Conservation (phyloP, 106 monocot species). For the Allium fistulosum region DNA sequence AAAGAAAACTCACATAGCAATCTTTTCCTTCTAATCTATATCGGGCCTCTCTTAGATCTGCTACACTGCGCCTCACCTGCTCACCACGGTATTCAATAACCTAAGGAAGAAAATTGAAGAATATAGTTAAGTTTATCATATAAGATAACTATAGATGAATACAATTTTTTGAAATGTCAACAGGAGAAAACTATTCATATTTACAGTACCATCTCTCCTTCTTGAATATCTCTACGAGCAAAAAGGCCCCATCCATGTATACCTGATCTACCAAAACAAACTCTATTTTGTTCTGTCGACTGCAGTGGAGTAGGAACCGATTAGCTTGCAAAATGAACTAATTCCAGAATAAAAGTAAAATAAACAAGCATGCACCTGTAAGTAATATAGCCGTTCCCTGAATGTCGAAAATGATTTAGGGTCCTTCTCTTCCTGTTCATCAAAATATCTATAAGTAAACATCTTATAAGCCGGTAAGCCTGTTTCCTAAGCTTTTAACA, state of each 20-base stretch:
- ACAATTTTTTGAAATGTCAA: background rate
- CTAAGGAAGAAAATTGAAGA: constrained; percentile 14
- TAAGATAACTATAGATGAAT: background rate
- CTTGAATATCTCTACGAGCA: constrained; percentile 84
- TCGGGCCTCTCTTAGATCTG: constrained; percentile 73
- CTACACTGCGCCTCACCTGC: constrained; percentile 81
- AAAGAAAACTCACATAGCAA: constrained; percentile 70
- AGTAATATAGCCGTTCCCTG: constrained; percentile 61
- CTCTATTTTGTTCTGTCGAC: constrained; percentile 72
- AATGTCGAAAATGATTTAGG: constrained; percentile 63
- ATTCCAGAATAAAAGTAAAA: background rate
- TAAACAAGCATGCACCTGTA: constrained; percentile 37
- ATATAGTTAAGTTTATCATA: too few species aligned
- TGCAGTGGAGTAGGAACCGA: constrained; percentile 18
- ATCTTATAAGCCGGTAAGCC: too few species aligned
- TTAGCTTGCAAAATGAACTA: constrained; percentile 2
- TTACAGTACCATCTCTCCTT: constrained; percentile 82
- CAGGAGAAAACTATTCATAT: background rate
- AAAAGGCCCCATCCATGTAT: constrained; percentile 99
- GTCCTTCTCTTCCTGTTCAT: constrained; percentile 48
- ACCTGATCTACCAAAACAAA: constrained; percentile 93
- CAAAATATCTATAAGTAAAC: background rate
- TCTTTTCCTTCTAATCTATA: constrained; percentile 76
- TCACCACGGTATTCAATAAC: constrained; percentile 97
- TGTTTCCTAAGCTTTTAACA: too few species aligned